Base-by-base conservation (phyloP, 208 protist genomes). In the Borovskyia barvae region DNA sequence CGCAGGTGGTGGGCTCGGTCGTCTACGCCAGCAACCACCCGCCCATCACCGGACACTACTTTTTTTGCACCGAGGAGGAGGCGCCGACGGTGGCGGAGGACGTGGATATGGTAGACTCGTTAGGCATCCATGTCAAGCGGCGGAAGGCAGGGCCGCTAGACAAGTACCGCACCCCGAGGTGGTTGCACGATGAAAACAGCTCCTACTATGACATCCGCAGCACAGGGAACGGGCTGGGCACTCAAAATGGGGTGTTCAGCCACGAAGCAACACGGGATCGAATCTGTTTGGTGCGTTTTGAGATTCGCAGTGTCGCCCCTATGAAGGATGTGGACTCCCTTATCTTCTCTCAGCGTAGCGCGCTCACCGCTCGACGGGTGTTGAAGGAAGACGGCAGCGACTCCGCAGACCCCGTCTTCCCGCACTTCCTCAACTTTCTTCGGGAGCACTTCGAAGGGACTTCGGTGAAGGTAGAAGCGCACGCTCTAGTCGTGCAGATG, bases 381-480 rank as follows among this genome's bases (percentile, higher is more conserved):
- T 39, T 66, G 15, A 37, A 49, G 20, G 52, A 62, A 22, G 59
- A 66, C 36, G 57, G 55, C 49, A 63, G 55, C 46, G 36, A 67
- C 46, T 62, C 67, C 0, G 56, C 67, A 2, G 82, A 92, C 47
- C 50, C 57, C n/a, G 76, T 90, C 51, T 67, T 93, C 1, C 76
- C 77, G 3, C 80, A 85, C 54, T 86, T 93, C 36, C 53, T 93
- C 11, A 64, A 88, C 28, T 93, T 81, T 41, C 65, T 93, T 22
- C 55, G 58, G 11, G 83, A 93, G 60, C 81, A 85, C 43, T 74
- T 89, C 15, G 51, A 64, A n/a, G 80, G 80, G 15, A 78, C 85
- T 12, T 57, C 53, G 41, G 46, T 93, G 15, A 51, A 69, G 19
- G 53, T 75, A 46, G 87, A 93, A 46, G 42, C 61, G 5, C 87